These are phyloP conservation scores for Trametes cingulata DNA, from an alignment of 768 basidiomycete genomes.

Conservation along the genomic window DNA sequence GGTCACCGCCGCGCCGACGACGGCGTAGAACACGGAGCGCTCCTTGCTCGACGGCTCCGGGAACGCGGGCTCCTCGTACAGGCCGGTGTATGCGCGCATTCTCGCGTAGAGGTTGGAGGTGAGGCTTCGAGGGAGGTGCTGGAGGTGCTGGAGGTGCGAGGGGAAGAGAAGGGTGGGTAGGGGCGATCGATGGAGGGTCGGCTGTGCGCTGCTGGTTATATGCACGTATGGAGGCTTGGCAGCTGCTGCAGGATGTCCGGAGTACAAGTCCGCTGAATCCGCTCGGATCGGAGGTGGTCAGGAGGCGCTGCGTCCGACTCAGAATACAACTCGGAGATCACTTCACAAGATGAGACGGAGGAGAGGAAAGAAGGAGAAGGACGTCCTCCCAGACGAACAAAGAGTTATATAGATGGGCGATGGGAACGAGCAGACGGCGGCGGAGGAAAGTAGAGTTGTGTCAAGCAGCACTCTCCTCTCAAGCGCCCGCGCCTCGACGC, in stretches of 20 bases:
- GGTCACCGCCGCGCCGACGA: conserved; percentile 20
- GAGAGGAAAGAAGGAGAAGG: not conserved
- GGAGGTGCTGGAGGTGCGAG: too few relatives aligned
- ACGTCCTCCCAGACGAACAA: not conserved
- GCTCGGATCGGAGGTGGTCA: not conserved
- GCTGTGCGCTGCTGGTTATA: too few relatives aligned
- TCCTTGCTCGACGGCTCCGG: conserved; percentile 15
- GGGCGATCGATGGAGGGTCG: too few relatives aligned
- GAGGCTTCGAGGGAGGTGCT: not conserved
- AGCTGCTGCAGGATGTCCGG: too few relatives aligned
- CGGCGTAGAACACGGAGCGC: conserved; percentile 13
- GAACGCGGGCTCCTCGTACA: conserved; percentile 23
- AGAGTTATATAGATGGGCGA: conserved; percentile 1
- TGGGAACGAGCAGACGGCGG: conserved; percentile 2
- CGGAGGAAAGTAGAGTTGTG: conserved; percentile 2
- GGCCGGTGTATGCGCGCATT: conserved; percentile 19
- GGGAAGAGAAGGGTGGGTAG: too few relatives aligned
- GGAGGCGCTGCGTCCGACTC: not conserved
- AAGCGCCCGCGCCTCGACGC: not conserved
- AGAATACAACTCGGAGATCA: too few relatives aligned
- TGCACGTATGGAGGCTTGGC: too few relatives aligned
- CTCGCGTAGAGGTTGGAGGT: not conserved
- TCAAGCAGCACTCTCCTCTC: conserved; percentile 3
- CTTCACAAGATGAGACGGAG: not conserved
- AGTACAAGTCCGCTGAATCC: too few relatives aligned